A percentile compares a stretch with the other conserved stretches of the same genome.
Evolutionary conservation across 1,284 basidiomycete species (phyloP).

Genomic region (Ganoderma lucidum): DNA sequence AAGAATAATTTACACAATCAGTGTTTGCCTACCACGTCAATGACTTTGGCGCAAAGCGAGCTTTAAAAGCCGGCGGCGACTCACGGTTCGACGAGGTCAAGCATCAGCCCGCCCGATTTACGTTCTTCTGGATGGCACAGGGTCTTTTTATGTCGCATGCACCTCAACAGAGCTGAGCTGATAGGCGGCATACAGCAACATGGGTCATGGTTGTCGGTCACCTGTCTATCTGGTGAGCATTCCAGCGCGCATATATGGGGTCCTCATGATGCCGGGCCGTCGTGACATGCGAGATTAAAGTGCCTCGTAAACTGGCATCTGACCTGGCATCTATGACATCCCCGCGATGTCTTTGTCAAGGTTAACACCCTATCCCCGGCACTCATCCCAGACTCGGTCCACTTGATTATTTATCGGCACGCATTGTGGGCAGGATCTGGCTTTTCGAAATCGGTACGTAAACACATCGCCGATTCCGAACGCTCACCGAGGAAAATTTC

Average conservation of each 20-base stretch:
- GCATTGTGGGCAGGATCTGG: constrained; percentile 66
- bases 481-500: neutral
- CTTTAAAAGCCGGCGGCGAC: constrained; percentile 60
- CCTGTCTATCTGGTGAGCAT: constrained; percentile 65
- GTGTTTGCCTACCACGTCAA: neutral
- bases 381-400: constrained; percentile 63
- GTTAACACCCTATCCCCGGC: constrained; percentile 67
- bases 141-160: constrained; percentile 43
- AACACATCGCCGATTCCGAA: neutral
- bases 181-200: constrained; percentile 51
- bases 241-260: constrained; percentile 6
- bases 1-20: constrained; percentile 27
- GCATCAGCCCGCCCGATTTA: constrained; percentile 65
- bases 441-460: constrained; percentile 59
- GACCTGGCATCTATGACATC: constrained; percentile 11
- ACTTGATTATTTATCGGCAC: constrained; percentile 66
- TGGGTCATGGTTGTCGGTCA: constrained; percentile 75
- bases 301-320: neutral
- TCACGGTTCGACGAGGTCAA: constrained; percentile 79
- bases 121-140: constrained; percentile 76
- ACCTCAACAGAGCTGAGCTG: constrained; percentile 4
- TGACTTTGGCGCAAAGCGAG: constrained; percentile 44
- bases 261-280: neutral
- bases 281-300: constrained; percentile 3
- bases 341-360: constrained; percentile 35